Evolutionary conservation across 2,329 filamentous ascomycete species (phyloP).

Genomic region (Colletotrichum spaethianum): DNA sequence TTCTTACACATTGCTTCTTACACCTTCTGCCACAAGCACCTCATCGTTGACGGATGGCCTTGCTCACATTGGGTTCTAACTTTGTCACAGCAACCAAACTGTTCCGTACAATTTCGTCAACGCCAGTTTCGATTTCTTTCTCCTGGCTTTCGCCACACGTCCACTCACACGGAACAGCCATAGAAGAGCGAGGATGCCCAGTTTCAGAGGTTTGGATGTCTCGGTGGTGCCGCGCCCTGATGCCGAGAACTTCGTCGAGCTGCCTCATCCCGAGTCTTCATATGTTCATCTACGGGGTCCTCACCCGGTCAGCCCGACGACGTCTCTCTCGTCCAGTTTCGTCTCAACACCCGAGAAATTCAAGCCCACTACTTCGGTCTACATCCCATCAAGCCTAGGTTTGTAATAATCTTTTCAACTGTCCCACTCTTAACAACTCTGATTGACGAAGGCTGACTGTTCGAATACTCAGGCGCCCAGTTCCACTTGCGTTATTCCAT

Average conservation of each 20-base stretch:
- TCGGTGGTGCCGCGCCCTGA: slow-evolving; percentile 56
- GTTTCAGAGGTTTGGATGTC: slow-evolving; percentile 63
- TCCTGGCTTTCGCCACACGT: too few relatives aligned
- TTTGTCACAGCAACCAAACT: neutral
- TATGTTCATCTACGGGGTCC: slow-evolving; percentile 54
- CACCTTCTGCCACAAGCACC: neutral
- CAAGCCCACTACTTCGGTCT: slow-evolving; percentile 65
- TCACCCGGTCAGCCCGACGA: neutral
- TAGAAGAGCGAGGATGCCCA: slow-evolving; percentile 58
- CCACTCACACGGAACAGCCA: neutral
- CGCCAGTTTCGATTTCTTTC: neutral
- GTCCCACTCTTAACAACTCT: neutral
- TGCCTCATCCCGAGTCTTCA: slow-evolving; percentile 67
- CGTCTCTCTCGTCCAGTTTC: neutral
- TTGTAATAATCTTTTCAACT: slow-evolving; percentile 27
- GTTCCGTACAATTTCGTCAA: neutral
- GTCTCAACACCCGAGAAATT: slow-evolving; percentile 50
- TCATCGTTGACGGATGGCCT: neutral
- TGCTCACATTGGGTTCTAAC: neutral
- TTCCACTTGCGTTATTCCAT: slow-evolving; percentile 68
- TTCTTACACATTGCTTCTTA: neutral
- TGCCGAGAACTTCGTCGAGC: slow-evolving; percentile 62
- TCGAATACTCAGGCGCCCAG: slow-evolving; percentile 57
- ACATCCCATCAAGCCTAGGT: slow-evolving; percentile 70
- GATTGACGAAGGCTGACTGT: slow-evolving; percentile 24